Evolutionary conservation across 139 green algal species (phyloP).

Genomic region (Yamagishiella unicocca): DNA sequence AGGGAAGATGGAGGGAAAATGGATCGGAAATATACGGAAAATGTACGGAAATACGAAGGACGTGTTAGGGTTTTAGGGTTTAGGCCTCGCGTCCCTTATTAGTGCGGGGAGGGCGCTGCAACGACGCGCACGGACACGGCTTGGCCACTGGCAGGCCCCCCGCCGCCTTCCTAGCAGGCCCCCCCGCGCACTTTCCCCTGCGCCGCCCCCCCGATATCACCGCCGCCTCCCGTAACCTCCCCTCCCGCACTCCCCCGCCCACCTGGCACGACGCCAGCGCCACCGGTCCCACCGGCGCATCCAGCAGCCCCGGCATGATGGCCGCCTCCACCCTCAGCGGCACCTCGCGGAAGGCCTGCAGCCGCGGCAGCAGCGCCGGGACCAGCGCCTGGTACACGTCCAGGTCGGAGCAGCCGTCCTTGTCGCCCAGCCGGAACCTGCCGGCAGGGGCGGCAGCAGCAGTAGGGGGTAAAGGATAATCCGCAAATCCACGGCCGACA

Average conservation of each 20-base stretch:
- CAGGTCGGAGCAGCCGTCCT: not conserved
- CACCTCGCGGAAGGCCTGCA: conserved; percentile 28
- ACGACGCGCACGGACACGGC: too few relatives aligned
- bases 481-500: too few relatives aligned
- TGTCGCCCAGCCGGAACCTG: conserved; percentile 32
- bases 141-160: too few relatives aligned
- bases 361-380: conserved; percentile 16
- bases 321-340: conserved; percentile 20
- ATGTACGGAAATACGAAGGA: too few relatives aligned
- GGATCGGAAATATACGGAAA: too few relatives aligned
- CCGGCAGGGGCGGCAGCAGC: not conserved
- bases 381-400: conserved; percentile 30
- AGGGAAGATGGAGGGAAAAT: too few relatives aligned
- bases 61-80: too few relatives aligned
- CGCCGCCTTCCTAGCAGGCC: too few relatives aligned
- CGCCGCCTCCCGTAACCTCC: not conserved
- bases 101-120: too few relatives aligned
- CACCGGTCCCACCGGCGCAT: conserved; percentile 26
- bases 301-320: conserved; percentile 33
- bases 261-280: conserved; percentile 17
- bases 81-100: too few relatives aligned
- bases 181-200: too few relatives aligned
- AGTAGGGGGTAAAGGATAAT: not conserved
- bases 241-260: not conserved
- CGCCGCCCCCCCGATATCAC: not conserved